Evolutionary conservation across 2,329 filamentous ascomycete species (phyloP).

Genomic region (Ophiocordyceps camponoti-leonardi): DNA sequence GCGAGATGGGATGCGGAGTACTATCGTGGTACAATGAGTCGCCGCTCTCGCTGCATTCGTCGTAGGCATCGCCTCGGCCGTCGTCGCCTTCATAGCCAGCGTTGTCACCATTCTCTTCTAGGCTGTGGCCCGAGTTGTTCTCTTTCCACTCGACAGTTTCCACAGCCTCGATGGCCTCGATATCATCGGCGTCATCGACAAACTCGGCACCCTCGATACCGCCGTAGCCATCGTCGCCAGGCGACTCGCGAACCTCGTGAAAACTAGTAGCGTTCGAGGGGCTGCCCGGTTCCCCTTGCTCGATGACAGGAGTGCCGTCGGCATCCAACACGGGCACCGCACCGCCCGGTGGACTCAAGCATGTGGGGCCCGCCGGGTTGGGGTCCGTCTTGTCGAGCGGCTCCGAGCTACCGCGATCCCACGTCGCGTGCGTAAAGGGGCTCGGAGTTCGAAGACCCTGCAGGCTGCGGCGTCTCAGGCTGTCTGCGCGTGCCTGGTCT

Average conservation of each 20-base stretch:
- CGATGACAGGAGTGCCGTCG: neutral
- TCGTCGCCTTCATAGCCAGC: neutral
- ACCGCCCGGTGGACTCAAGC: neutral
- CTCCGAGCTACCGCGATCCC: slow-evolving; percentile 13
- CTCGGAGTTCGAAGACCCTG: slow-evolving; percentile 60
- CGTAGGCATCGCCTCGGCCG: neutral
- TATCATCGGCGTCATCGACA: neutral
- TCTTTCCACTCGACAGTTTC: neutral
- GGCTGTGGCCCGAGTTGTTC: neutral
- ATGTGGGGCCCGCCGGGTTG: slow-evolving; percentile 3
- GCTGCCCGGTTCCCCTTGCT: neutral
- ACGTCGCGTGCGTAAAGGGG: slow-evolving; percentile 55
- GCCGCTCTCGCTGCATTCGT: slow-evolving; percentile 41
- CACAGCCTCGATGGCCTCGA: neutral
- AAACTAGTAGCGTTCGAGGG: neutral
- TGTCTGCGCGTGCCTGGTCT: slow-evolving; percentile 64
- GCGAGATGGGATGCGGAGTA: slow-evolving; percentile 45
- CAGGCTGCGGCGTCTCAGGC: slow-evolving; percentile 57
- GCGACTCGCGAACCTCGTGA: slow-evolving; percentile 1
- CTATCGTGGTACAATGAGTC: slow-evolving; percentile 47
- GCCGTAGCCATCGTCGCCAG: neutral
- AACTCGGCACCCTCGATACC: neutral
- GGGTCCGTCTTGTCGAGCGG: slow-evolving; percentile 6
- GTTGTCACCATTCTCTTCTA: neutral
- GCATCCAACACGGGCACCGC: neutral